Base-by-base conservation (phyloP, 2,329 filamentous ascomycete species). In the Tolypocladium paradoxum region DNA sequence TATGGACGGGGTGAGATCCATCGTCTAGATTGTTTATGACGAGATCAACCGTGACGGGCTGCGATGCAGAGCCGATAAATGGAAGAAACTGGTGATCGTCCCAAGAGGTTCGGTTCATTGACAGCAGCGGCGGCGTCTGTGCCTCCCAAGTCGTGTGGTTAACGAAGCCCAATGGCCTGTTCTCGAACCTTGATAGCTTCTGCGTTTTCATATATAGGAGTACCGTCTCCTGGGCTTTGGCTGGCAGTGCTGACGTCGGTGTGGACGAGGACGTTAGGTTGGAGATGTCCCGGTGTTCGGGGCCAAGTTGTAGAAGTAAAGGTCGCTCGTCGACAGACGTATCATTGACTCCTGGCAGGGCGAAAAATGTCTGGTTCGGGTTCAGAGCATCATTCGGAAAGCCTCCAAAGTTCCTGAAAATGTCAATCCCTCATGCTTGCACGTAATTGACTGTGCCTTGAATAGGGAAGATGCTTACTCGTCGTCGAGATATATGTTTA, bases 1-100 rank as follows among this genome's bases (percentile, higher is more conserved):
- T 65, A 64, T 85, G 81, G 27, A 68, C 60, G 0, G 64, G 65
- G 27, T 68, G 65, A 16, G 60, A 56, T 2, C 65, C 64, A 47
- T 68, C 65, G 36, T 68, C 66, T 8, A 67, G 57, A 35, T 67
- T 68, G 56, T 66, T 68, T 20, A 68, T 62, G 34, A 66, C 55
- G 14, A 68, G 55, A 49, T 64, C 64, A 8, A 67, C 57, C 5
- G 56, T 48, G 2, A 24, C 51, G 8, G 59, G 56, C 1, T 50
- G 49, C 3, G 55, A 48, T 1, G 56, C 51, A 14, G 51, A 55
- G 7, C 43, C 47, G 8, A 64, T 50, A 18, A 59, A 58, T 0
- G 58, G 57, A 16, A 63, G 48, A 3, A 63, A 46, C 29, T 65
- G 62, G 34, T 63, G 49, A 0, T 53, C 46, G 34, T 64, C 56